Evolutionary conservation across 768 basidiomycete genomes (phyloP).

Genomic region (Mycena haematopus): DNA sequence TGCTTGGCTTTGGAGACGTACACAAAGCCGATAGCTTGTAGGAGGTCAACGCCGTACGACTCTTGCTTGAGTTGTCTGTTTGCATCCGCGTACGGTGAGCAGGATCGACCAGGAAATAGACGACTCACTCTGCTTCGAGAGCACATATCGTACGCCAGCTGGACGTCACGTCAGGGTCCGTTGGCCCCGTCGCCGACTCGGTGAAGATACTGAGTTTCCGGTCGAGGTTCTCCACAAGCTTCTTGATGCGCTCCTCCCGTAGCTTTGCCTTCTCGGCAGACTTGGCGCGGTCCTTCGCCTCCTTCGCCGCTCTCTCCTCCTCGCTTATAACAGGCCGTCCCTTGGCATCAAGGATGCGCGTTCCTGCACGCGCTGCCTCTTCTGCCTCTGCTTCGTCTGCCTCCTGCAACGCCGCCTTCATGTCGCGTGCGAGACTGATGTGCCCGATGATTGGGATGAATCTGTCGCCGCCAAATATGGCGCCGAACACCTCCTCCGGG

Average conservation of each 20-base stretch:
- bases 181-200: slow-evolving; percentile 76
- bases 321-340: slow-evolving; percentile 60
- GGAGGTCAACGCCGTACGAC: slow-evolving; percentile 85
- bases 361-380: slow-evolving; percentile 56
- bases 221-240: slow-evolving; percentile 79
- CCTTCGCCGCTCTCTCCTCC: slow-evolving; percentile 77
- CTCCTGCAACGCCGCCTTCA: slow-evolving; percentile 93
- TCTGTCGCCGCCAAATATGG: slow-evolving; percentile 88
- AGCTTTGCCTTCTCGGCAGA: slow-evolving; percentile 83
- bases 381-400: slow-evolving; percentile 71
- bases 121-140: slow-evolving; percentile 80
- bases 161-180: slow-evolving; percentile 69
- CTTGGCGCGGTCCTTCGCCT: slow-evolving; percentile 72
- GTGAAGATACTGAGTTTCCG: slow-evolving; percentile 88
- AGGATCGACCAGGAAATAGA: background rate
- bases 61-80: slow-evolving; percentile 81
- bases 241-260: slow-evolving; percentile 76
- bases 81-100: slow-evolving; percentile 5
- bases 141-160: slow-evolving; percentile 82
- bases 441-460: slow-evolving; percentile 89
- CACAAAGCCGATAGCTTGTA: slow-evolving; percentile 87
- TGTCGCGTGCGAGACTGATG: slow-evolving; percentile 87
- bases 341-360: slow-evolving; percentile 61
- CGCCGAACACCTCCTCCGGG: slow-evolving; percentile 81
- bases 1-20: slow-evolving; percentile 86